Evolutionary conservation across 441 rosid species (phyloP).

Genomic region (Hura crepitans): DNA sequence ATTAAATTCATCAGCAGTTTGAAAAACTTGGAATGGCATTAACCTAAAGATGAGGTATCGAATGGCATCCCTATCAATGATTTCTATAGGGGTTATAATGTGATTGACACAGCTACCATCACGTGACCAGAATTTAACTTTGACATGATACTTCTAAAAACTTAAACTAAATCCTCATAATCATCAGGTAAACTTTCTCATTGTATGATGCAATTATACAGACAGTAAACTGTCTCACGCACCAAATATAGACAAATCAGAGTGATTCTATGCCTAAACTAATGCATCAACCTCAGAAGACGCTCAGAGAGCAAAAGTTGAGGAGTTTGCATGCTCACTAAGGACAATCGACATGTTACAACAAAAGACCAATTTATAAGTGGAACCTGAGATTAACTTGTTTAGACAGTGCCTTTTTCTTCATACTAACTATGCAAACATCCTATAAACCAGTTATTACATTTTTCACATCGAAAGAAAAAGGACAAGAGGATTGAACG

Average conservation of each 20-base stretch:
- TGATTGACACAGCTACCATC: background rate
- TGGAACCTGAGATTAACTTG: background rate
- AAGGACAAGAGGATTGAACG: slow-evolving; percentile 4
- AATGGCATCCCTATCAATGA: background rate
- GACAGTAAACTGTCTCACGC: background rate
- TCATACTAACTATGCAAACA: background rate
- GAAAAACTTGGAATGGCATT: background rate
- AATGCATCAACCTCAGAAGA: background rate
- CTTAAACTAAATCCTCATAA: background rate
- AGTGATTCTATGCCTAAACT: background rate
- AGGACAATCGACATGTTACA: background rate
- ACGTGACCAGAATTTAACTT: background rate
- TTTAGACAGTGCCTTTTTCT: background rate
- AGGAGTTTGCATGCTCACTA: background rate
- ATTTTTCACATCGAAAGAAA: background rate
- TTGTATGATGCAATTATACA: background rate
- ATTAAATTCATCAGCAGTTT: background rate
- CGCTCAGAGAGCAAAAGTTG: background rate
- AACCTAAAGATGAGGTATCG: background rate
- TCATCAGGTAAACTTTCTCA: background rate
- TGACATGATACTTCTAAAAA: background rate
- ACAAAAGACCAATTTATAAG: background rate
- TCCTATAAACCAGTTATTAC: background rate
- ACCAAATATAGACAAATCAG: background rate
- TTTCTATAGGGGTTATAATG: background rate